Base-by-base conservation (phyloP, 305 asterid species). In the Petunia hybrid region DNA sequence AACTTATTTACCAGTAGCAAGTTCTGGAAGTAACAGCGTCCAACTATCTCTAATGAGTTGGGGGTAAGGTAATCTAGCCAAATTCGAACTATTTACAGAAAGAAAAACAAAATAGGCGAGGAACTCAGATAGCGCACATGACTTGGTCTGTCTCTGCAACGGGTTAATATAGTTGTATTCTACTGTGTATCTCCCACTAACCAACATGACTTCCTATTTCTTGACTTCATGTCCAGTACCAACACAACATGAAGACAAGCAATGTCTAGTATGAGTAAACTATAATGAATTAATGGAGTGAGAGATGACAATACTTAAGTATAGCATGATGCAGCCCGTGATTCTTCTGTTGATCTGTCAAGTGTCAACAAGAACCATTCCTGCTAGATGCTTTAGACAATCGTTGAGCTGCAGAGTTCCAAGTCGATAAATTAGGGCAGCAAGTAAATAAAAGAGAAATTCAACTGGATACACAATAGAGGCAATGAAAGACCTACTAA, bases 381-480 rank as follows among this genome's bases (percentile, higher is more conserved):
- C 98, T 10, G 97, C 86, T 7, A 93, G 88, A 83, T 88, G 97
- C 94, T 85, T 91, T 90, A 71, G 97, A 94, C 80, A 94, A 82
- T 84, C 87, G 90, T 86, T 91, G 91, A 8, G 98, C 97, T 94
- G 95, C 78, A 82, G 60, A 74, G 63, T 85, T 68, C 77, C 41
- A 56, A 64, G 14, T 35, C 56, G 31, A 51, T 12, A 71, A 48
- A 36, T 71, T 14, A 71, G 62, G 77, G 62, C 56, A 48, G 45
- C 62, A 48, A 61, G 62, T 71, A 31, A 70, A 51, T 48, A 71
- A 48, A 46, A 71, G 78, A 71, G 78, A 71, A 57, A 35, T 70
- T 48, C 42, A 71, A 71, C 31, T 61, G 2, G 45, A 35, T 43
- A 48, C 42, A 0, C 62, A 71, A 35, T 5, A 71, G 3, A 46